These are phyloP conservation scores for Euphorbia schlechtendalii DNA, from an alignment of 441 rosid species.

Conservation along the genomic window DNA sequence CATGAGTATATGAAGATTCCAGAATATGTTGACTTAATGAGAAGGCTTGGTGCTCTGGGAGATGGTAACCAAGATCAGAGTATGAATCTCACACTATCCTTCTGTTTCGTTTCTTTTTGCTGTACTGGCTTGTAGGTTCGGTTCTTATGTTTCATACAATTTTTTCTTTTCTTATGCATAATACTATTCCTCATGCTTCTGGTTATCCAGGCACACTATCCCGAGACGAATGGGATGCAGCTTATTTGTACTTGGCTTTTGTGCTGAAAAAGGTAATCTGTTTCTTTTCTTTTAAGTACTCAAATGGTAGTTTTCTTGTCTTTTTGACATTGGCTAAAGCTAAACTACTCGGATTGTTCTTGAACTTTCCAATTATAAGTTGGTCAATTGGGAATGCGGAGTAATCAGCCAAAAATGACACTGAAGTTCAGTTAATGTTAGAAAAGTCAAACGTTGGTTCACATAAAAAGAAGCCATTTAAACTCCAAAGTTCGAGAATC, in stretches of 20 bases:
- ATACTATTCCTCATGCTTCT: neutral
- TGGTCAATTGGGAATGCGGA: too few species aligned
- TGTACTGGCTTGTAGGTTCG: neutral
- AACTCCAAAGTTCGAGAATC: neutral
- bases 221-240: slow-evolving; percentile 94
- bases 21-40: slow-evolving; percentile 75
- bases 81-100: slow-evolving; percentile 26
- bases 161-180: neutral
- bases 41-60: slow-evolving; percentile 96
- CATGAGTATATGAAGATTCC: slow-evolving; percentile 72
- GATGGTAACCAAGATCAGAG: slow-evolving; percentile 86
- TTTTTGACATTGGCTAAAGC: neutral
- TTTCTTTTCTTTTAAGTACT: neutral
- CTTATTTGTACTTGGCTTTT: slow-evolving; percentile 77
- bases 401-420: too few species aligned
- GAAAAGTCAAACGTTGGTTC: neutral
- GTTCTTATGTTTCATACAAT: neutral
- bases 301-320: neutral
- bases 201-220: slow-evolving; percentile 62
- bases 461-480: neutral
- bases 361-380: neutral
- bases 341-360: neutral
- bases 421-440: neutral
- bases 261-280: slow-evolving; percentile 77
- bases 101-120: neutral